Base-by-base conservation (phyloP, 805 yeast genomes). In the Candida michaelii region DNA sequence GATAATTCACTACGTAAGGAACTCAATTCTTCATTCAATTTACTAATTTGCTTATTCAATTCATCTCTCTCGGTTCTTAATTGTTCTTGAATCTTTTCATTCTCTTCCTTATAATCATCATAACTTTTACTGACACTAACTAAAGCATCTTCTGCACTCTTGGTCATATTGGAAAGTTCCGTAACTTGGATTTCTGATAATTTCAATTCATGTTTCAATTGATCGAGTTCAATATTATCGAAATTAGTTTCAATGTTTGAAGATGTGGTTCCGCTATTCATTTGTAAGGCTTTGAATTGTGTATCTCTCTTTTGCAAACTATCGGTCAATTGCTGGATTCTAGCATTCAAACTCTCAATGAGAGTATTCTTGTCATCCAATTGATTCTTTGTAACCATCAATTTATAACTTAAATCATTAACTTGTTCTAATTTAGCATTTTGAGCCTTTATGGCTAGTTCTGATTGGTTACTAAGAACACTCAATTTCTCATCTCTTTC, bases 131-230 rank as follows among this genome's bases (percentile, higher is more conserved):
- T 80, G 45, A 86, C 66, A 35, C 73, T 68, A 29, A 65, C 61
- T 29, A 87, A 66, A 4, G 89, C 80, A 40, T 76, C 77, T 54
- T 87, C 95, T 3, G 88, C 79, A 11, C 85, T 79, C 39, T 63
- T 62, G 0, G 89, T 81, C 30, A 87, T 72, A n/a, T 66, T 67
- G 43, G 81, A 77, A 56, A 82, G 77, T 50, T 83, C 82, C n/a
- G 71, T 71, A 8, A 77, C 73, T 52, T 75, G 80, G n/a, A 74
- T 66, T 49, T 77, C 76, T 0, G 87, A 78, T 12, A 76, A 65
- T 16, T 71, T 75, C 42, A 84, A 69, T 42, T 83, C 87, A 34
- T 43, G 45, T 30, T 35, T 43, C 17, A 44, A 42, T 38, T 47
- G 53, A 17, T 49, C 48, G 4, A 49, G 19, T 15, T 45, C 50